phyloP scores from a whole-genome alignment of 805 yeast species.

The Monosporozyma unispora region DNA sequence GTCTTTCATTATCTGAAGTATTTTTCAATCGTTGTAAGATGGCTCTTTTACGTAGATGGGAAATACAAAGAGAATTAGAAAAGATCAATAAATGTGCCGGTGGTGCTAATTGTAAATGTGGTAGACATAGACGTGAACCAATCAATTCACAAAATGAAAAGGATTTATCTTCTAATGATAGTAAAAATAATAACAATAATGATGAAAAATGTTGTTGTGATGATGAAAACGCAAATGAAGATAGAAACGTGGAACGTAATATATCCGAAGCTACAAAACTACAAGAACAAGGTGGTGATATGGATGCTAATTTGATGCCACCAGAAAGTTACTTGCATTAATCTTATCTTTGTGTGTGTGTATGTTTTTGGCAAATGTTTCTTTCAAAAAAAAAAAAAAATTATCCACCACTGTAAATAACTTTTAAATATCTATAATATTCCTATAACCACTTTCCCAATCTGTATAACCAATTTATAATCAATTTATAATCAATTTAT shows the following conservation, averaged over 20 bases:
- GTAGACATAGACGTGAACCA: conserved; percentile 13
- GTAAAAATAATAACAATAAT: background rate
- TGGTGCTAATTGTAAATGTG: conserved; percentile 22
- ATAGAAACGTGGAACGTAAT: conserved; percentile 18
- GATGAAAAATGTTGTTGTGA: conserved; percentile 9
- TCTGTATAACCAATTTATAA: no score
- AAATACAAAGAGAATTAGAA: conserved; percentile 22
- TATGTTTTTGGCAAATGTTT: no score
- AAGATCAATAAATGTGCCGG: conserved; percentile 24
- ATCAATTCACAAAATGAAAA: background rate
- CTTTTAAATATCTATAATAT: no score
- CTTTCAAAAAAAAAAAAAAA: no score
- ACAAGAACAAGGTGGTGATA: conserved; percentile 26
- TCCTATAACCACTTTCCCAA: no score
- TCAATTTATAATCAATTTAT: no score
- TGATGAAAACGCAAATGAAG: conserved; percentile 7
- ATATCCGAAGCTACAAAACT: conserved; percentile 18
- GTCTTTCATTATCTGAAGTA: conserved; percentile 62
- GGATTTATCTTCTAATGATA: no score
- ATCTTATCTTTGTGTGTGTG: no score
- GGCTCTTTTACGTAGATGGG: conserved; percentile 27
- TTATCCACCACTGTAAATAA: no score
- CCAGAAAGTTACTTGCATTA: conserved; percentile 12
- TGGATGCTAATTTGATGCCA: conserved; percentile 26
- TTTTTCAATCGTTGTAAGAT: conserved; percentile 47